Base-by-base conservation (phyloP, 306 rosid genomes). In the Bauhinia variegata region DNA sequence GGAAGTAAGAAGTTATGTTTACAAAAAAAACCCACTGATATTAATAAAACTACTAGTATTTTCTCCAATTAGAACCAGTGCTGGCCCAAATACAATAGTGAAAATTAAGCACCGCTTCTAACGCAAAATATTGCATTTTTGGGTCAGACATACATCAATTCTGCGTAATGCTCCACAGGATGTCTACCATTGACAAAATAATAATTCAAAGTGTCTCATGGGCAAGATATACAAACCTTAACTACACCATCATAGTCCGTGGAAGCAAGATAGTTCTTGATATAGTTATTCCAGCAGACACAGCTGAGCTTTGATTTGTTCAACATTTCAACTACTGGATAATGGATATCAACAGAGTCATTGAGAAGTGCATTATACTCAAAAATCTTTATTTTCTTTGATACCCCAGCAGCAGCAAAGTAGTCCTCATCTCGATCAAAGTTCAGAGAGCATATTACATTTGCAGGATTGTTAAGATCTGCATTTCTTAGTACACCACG, bases 221-320 rank as follows among this genome's bases (percentile, higher is more conserved):
- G 31, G 36, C 43, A 83, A 67, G 68, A 63, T 55, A 76, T 42
- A 65, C 82, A 74, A 63, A 92, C 98, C 96, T 92, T 92, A 39
- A 92, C 95, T 66, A 61, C 74, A 61, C 98, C 98, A 18, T 87
- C 96, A 54, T 89, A 84, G 80, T 92, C 98, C 43, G 96, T 79
- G 65, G 98, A 89, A 63, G 98, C 95, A 62, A 92, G 82, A 87
- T 92, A 92, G 85, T 86, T 92, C 84, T 80, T 89, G 58, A 92
- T 81, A 63, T 92, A 92, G 86, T 70, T 83, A 83, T 92, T 92
- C 98, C 98, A 92, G 88, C 93, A 79, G 83, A 92, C 86, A 76
- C 96, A 87, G 63, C 93, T 92, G 75, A 89, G 83, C 80, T 78
- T 89, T 66, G 96, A 86, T 63, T 70, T 83, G 79, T 92, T 92